Conservation (phyloP, 2,329 filamentous ascomycete species). For the Fonsecaea pugnacius region DNA sequence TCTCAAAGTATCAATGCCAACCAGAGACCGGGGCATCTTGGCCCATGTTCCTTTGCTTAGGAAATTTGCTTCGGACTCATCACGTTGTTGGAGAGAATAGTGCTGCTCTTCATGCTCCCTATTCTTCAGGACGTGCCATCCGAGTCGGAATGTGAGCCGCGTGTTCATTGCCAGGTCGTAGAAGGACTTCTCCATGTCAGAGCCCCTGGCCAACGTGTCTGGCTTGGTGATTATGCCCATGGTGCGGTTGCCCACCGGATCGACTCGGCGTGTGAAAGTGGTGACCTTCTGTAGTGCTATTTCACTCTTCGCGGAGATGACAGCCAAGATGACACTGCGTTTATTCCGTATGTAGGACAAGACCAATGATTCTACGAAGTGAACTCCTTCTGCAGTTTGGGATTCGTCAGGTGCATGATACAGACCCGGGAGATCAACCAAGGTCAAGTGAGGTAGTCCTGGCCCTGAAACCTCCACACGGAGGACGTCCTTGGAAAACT, state of each 20-base stretch:
- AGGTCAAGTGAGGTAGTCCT: conserved; percentile 45
- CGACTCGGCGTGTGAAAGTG: conserved; percentile 40
- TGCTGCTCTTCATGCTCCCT: conserved; percentile 31
- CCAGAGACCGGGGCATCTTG: conserved; percentile 21
- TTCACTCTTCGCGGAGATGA: conserved; percentile 51
- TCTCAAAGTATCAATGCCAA: conserved; percentile 35
- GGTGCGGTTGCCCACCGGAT: conserved; percentile 26
- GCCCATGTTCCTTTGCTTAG: conserved; percentile 35
- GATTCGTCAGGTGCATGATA: conserved; percentile 40
- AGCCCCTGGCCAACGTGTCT: conserved; percentile 41
- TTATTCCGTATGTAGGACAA: conserved; percentile 48
- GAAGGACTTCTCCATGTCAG: conserved; percentile 44
- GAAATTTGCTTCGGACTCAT: conserved; percentile 33
- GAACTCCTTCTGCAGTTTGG: conserved; percentile 50
- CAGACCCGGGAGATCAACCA: conserved; percentile 53
- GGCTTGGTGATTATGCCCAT: conserved; percentile 33
- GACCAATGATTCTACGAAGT: conserved; percentile 56
- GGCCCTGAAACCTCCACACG: conserved; percentile 51
- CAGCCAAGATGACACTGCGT: conserved; percentile 54
- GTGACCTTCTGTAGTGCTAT: conserved; percentile 49
- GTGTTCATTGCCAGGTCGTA: conserved; percentile 48
- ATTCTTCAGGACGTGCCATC: conserved; percentile 41
- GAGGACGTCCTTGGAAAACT: conserved; percentile 50
- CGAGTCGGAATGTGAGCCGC: conserved; percentile 36
- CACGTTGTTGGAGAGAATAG: conserved; percentile 31